These are phyloP conservation scores for Metschnikowia henanensis DNA, from an alignment of 805 yeast species.

Conservation along the genomic window DNA sequence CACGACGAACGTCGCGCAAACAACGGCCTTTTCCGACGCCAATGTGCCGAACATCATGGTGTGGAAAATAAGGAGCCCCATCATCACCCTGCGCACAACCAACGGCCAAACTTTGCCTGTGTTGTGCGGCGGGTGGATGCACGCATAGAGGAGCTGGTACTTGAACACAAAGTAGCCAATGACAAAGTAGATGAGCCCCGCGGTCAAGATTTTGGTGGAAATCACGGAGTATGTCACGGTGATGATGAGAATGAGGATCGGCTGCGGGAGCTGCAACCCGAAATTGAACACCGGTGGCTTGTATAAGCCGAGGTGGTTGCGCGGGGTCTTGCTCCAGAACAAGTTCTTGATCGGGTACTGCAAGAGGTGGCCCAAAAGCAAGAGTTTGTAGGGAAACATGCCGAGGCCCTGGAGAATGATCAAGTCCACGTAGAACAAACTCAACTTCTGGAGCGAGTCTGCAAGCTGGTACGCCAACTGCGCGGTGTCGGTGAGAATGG, in stretches of 20 bases:
- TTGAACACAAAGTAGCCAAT: conserved; percentile 88
- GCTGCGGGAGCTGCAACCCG: conserved; percentile 90
- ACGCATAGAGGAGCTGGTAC: conserved; percentile 84
- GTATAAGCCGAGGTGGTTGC: conserved; percentile 73
- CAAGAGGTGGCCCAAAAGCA: conserved; percentile 75
- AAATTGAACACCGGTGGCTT: conserved; percentile 92
- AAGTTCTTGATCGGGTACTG: conserved; percentile 57
- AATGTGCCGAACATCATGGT: conserved; percentile 91
- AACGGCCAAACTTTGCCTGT: conserved; percentile 97
- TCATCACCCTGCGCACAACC: conserved; percentile 74
- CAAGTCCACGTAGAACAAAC: conserved; percentile 88
- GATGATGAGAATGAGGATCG: conserved; percentile 80
- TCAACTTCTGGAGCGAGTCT: conserved; percentile 71
- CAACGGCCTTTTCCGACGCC: conserved; percentile 77
- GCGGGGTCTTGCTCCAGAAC: conserved; percentile 76
- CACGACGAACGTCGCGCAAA: conserved; percentile 64
- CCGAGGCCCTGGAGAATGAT: conserved; percentile 81
- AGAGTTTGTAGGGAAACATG: conserved; percentile 84
- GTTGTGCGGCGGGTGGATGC: conserved; percentile 95
- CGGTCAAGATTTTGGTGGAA: conserved; percentile 81
- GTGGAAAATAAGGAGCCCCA: conserved; percentile 84
- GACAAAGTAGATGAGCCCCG: conserved; percentile 81
- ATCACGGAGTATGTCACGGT: conserved; percentile 86
- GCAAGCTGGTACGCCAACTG: conserved; percentile 87
- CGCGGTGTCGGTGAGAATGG: conserved; percentile 86